phyloP scores from a whole-genome alignment of 129 eudicot species.

The Smallanthus sonchifolius region DNA sequence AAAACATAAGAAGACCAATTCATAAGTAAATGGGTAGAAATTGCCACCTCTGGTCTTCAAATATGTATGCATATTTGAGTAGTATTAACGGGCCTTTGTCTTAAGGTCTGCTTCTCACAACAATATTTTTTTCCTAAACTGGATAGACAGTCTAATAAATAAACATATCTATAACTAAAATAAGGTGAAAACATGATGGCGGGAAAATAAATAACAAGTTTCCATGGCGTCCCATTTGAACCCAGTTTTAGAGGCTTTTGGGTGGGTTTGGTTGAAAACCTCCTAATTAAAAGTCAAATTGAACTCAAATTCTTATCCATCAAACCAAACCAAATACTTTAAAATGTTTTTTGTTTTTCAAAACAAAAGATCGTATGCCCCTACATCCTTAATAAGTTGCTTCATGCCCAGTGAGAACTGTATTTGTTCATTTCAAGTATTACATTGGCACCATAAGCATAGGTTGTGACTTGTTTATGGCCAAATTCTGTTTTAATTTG shows the following conservation, averaged over 20 bases:
- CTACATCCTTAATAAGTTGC: not conserved
- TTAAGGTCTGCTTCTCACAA: not conserved
- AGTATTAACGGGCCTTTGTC: not conserved
- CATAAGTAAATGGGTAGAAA: not conserved
- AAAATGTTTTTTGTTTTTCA: not conserved
- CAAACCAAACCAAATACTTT: not conserved
- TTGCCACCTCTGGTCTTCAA: not conserved
- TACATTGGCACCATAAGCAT: not conserved
- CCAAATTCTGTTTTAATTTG: not conserved
- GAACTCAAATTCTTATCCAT: not conserved
- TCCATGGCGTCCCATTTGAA: not conserved
- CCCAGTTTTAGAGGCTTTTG: not conserved
- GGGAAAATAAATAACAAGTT: not conserved
- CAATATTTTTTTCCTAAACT: not conserved
- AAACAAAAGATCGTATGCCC: not conserved
- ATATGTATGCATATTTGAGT: not conserved
- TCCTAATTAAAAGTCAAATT: not conserved
- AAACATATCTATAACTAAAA: too few species aligned
- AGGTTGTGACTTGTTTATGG: not conserved
- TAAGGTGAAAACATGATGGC: not conserved
- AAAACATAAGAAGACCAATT: not conserved
- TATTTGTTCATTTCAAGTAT: not conserved
- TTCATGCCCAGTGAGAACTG: constrained; percentile 6
- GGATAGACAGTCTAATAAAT: too few species aligned
- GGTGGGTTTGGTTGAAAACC: not conserved